Evolutionary conservation across 108 stramenopile genomes (phyloP), one percentile per base, ranked within the genome.

Genomic region (Conticribra weissflogii): DNA sequence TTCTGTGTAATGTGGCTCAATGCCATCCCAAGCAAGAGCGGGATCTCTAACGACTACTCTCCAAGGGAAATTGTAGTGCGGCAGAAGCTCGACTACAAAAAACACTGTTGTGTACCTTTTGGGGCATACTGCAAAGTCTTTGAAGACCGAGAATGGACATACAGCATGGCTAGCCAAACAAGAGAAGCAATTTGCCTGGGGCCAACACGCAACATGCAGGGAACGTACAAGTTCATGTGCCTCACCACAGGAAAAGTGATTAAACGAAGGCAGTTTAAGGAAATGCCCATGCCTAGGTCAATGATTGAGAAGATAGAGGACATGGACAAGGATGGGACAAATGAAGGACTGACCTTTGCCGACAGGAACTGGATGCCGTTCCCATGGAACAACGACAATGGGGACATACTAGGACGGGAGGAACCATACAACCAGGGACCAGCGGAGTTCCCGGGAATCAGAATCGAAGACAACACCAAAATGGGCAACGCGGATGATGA

Each of bases 1-100:
- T n/a, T n/a, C n/a, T n/a, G n/a, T n/a, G n/a, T n/a, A n/a, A n/a
- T 45, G 16, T 45, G 44, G 44, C 44, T 45, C 44, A 45, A 45
- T 45, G 44, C 44, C 16, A 14, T 45, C 16, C 44, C 44, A 45
- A 45, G 14, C 9, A 45, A 45, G 16, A 14, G 14, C 9, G 44
- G 44, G 14, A 45, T 45, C 16, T 45, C 44, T 14, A 45, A 45
- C 16, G 16, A 14, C 44, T 45, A 45, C 44, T 45, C 9, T 14
- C 44, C 44, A 9, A 9, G 44, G 16, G 44, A 45, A 45, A 45
- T 45, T 16, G 44, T 45, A 14, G 16, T 16, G 16, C 9, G 44
- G 16, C 9, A 45, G 16, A 45, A 45, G 16, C n/a, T n/a, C n/a
- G n/a, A n/a, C n/a, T n/a, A n/a, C n/a, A n/a, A n/a, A n/a, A n/a